Percentiles rank a stretch among this genome's conserved stretches.
phyloP scores from a whole-genome alignment of 257 asterid species.

The Plantago major region DNA sequence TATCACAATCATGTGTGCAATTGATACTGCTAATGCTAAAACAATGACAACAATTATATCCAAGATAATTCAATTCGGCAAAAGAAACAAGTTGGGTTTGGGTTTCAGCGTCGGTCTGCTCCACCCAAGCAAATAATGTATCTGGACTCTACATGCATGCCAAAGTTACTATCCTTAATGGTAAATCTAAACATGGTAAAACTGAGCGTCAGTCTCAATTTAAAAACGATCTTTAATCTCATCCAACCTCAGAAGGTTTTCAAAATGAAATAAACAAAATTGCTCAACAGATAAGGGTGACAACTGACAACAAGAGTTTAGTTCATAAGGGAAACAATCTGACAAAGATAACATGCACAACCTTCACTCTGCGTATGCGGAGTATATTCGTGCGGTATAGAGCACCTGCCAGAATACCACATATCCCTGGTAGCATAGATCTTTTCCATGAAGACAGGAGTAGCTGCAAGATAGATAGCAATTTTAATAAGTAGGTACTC shows the following conservation, averaged over 20 bases:
- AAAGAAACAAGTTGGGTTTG: too few relatives aligned
- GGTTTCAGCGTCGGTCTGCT: too few relatives aligned
- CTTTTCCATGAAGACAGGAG: constrained; percentile 95
- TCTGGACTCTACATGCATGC: too few relatives aligned
- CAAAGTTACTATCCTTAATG: too few relatives aligned
- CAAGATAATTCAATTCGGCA: too few relatives aligned
- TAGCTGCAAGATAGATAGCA: constrained; percentile 52
- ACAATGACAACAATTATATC: too few relatives aligned
- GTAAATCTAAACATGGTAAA: not conserved
- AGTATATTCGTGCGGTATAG: constrained; percentile 72
- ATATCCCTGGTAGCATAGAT: constrained; percentile 89
- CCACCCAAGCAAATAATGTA: too few relatives aligned
- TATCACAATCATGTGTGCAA: too few relatives aligned
- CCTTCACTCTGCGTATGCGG: constrained; percentile 78
- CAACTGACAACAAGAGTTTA: constrained; percentile 1
- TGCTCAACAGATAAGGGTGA: constrained; percentile 6
- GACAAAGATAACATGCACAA: constrained; percentile 22
- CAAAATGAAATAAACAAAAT: constrained; percentile 6
- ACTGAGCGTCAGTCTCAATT: not conserved
- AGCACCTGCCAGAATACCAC: constrained; percentile 95
- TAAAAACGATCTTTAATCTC: not conserved
- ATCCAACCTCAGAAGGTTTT: not conserved
- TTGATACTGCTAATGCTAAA: too few relatives aligned
- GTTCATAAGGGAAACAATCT: constrained; percentile 1
- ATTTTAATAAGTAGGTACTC: not conserved